A percentile compares a stretch with the other conserved stretches of the same genome.
Evolutionary conservation across 1,284 basidiomycete species (phyloP).

Genomic region (Hemileia vastatrix): DNA sequence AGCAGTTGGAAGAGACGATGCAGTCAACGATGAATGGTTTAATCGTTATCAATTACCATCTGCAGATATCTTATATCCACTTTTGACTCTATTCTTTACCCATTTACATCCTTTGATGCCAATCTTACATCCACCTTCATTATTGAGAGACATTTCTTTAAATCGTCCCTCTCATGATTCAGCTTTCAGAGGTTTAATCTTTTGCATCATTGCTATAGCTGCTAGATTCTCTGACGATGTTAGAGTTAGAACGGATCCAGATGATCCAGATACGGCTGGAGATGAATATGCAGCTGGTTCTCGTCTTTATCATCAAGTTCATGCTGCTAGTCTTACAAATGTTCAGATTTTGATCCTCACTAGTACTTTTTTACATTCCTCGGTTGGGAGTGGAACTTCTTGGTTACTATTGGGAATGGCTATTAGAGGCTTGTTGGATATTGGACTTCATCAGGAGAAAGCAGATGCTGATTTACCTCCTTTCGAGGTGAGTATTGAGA

Average conservation of each 20-base stretch:
- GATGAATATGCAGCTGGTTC: conserved; percentile 37
- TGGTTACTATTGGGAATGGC: conserved; percentile 38
- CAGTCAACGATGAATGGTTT: conserved; percentile 31
- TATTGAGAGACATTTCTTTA: conserved; percentile 29
- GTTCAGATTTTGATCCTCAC: conserved; percentile 37
- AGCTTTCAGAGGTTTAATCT: conserved; percentile 37
- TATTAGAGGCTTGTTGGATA: conserved; percentile 35
- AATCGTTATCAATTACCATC: conserved; percentile 32
- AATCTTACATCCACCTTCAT: conserved; percentile 32
- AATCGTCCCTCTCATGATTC: conserved; percentile 33
- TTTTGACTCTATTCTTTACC: conserved; percentile 32
- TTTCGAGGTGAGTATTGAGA: conserved; percentile 30
- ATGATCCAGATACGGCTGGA: conserved; percentile 31
- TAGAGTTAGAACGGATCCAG: conserved; percentile 30
- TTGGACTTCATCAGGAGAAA: conserved; percentile 36
- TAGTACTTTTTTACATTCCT: conserved; percentile 33
- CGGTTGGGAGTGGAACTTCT: conserved; percentile 32
- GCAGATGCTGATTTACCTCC: conserved; percentile 32
- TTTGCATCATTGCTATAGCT: conserved; percentile 35
- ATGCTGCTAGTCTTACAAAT: conserved; percentile 36
- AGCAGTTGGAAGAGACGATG: conserved; percentile 36
- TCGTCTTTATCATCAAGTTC: conserved; percentile 37
- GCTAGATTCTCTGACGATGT: conserved; percentile 33
- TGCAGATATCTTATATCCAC: conserved; percentile 26
- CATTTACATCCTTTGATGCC: conserved; percentile 35